These are phyloP conservation scores for Bjerkandera adusta DNA, from an alignment of 1,284 basidiomycete species.

Conservation along the genomic window DNA sequence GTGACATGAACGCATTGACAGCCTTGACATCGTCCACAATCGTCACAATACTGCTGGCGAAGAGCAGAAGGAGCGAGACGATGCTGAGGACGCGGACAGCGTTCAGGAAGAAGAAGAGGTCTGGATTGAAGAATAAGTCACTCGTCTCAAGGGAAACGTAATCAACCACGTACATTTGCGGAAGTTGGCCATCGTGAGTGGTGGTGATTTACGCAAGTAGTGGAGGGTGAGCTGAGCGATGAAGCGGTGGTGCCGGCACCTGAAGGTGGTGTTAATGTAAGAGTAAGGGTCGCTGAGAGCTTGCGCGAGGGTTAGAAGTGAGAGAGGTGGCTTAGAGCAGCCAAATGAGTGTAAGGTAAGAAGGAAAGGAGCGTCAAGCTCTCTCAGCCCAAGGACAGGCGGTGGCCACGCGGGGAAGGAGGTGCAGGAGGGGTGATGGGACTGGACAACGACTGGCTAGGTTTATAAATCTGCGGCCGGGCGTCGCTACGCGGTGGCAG, in stretches of 20 bases:
- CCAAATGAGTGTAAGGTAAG: constrained; percentile 3
- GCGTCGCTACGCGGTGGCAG: too few relatives aligned
- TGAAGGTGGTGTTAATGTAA: not conserved
- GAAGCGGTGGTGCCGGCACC: constrained; percentile 14
- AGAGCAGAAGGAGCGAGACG: constrained; percentile 71
- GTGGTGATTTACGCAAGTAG: not conserved
- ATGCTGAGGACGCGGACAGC: constrained; percentile 74
- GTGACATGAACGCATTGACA: constrained; percentile 58
- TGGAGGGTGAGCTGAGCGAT: not conserved
- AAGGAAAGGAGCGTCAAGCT: constrained; percentile 13
- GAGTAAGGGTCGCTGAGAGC: constrained; percentile 1
- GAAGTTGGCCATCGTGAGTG: constrained; percentile 10
- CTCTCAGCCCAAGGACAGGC: constrained; percentile 1
- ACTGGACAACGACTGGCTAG: too few relatives aligned
- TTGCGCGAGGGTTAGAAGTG: constrained; percentile 3
- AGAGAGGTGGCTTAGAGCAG: not conserved
- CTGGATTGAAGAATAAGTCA: constrained; percentile 31
- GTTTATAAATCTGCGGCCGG: too few relatives aligned
- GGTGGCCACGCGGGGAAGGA: too few relatives aligned
- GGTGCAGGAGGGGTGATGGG: too few relatives aligned
- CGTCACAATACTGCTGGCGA: constrained; percentile 76
- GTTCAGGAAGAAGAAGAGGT: constrained; percentile 76
- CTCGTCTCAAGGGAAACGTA: not conserved
- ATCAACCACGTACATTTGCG: constrained; percentile 8
- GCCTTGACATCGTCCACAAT: constrained; percentile 81